A percentile compares a stretch with the other conserved stretches of the same genome.
Conservation (phyloP, 345 rosid species). For the Raphanus raphanistrum region DNA sequence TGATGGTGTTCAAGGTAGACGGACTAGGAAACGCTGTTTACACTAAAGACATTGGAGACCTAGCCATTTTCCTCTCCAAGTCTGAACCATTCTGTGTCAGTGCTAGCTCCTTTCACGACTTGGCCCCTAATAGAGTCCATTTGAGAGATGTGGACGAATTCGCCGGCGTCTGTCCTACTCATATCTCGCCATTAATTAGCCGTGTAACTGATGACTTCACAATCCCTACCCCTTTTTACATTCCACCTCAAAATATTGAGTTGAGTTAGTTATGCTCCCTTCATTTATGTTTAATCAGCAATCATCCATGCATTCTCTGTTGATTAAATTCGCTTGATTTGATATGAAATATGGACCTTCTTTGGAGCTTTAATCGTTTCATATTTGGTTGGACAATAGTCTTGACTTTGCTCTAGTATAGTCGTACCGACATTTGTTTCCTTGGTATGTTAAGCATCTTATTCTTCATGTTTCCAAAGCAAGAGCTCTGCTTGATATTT, state of each 20-base stretch:
- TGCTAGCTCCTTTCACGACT: not conserved
- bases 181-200: not conserved
- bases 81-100: not conserved
- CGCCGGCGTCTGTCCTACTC: not conserved
- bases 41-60: not conserved
- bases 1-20: not conserved
- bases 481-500: too few relatives aligned
- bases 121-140: not conserved
- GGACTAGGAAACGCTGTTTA: not conserved
- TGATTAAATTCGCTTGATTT: too few relatives aligned
- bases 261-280: not conserved
- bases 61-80: not conserved
- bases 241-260: not conserved
- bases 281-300: too few relatives aligned
- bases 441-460: too few relatives aligned
- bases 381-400: too few relatives aligned
- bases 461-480: too few relatives aligned
- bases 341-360: too few relatives aligned
- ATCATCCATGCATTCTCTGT: too few relatives aligned
- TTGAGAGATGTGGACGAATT: not conserved
- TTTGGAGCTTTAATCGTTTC: too few relatives aligned
- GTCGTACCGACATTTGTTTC: too few relatives aligned
- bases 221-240: not conserved
- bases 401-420: too few relatives aligned
- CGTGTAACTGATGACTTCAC: not conserved